phyloP scores from a whole-genome alignment of 148 eudicot genomes.

The Bassia scoparia region DNA sequence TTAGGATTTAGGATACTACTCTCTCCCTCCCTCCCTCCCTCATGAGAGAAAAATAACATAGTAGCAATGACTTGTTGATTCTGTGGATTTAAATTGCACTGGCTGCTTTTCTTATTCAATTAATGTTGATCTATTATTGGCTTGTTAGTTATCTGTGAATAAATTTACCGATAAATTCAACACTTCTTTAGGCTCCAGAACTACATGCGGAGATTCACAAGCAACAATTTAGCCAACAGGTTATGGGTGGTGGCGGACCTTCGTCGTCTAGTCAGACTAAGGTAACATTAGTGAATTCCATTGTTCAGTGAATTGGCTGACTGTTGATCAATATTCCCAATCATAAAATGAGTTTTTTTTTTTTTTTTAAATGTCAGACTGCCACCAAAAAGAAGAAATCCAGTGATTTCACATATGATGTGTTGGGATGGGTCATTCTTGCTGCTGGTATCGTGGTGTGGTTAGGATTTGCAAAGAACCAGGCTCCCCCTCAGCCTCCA shows the following conservation, averaged over 20 bases:
- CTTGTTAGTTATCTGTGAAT: background rate
- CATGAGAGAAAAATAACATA: too few relatives aligned
- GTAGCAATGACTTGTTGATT: background rate
- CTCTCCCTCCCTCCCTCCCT: too few relatives aligned
- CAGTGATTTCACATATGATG: conserved; percentile 38
- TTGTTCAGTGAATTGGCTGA: background rate
- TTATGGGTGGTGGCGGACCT: conserved; percentile 18
- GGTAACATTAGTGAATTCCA: conserved; percentile 20
- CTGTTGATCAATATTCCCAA: background rate
- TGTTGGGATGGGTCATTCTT: conserved; percentile 55
- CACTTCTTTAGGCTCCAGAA: conserved; percentile 33
- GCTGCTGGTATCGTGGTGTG: conserved; percentile 72
- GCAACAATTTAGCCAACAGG: conserved; percentile 23
- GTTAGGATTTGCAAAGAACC: conserved; percentile 74
- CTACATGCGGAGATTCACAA: conserved; percentile 40
- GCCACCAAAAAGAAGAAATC: conserved; percentile 33
- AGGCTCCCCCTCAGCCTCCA: conserved; percentile 68
- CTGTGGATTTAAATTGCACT: background rate
- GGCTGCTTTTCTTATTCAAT: background rate
- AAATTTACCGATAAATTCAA: conserved; percentile 11
- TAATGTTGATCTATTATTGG: background rate
- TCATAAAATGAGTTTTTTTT: background rate
- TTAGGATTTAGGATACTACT: too few relatives aligned
- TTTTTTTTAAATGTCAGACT: conserved; percentile 25
- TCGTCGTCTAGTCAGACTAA: conserved; percentile 25